Percentiles rank a stretch among this genome's conserved stretches.
phyloP scores from a whole-genome alignment of 768 basidiomycete genomes.

The Boletales sp. region DNA sequence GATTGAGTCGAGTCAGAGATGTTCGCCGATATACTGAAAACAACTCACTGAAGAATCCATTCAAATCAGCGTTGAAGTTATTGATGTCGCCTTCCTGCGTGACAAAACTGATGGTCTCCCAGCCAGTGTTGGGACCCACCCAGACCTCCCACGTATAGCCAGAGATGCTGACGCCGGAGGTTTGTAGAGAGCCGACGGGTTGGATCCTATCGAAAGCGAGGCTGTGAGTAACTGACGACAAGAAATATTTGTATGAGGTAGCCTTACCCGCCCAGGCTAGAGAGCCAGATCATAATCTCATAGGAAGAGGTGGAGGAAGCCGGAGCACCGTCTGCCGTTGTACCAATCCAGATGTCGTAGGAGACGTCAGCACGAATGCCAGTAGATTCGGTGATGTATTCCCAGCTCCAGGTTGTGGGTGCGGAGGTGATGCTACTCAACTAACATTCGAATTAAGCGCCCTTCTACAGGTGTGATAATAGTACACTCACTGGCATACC shows the following conservation, averaged over 20 bases:
- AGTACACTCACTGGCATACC: slow-evolving; percentile 40
- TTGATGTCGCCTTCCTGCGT: slow-evolving; percentile 44
- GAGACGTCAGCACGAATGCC: slow-evolving; percentile 54
- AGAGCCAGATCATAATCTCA: slow-evolving; percentile 64
- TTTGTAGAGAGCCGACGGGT: slow-evolving; percentile 49
- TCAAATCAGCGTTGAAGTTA: slow-evolving; percentile 50
- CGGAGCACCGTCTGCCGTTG: slow-evolving; percentile 38
- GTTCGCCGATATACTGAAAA: not conserved
- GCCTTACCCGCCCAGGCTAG: slow-evolving; percentile 49
- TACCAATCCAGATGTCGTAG: slow-evolving; percentile 56
- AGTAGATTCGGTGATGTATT: slow-evolving; percentile 39
- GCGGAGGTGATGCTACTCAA: slow-evolving; percentile 40
- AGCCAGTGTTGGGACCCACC: slow-evolving; percentile 50
- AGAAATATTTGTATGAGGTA: not conserved
- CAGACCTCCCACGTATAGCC: slow-evolving; percentile 56
- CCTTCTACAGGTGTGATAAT: not conserved
- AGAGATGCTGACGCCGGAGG: slow-evolving; percentile 38
- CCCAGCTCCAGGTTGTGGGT: slow-evolving; percentile 52
- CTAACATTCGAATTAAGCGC: slow-evolving; percentile 22
- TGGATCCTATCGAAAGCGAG: slow-evolving; percentile 37
- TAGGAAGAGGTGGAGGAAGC: slow-evolving; percentile 46
- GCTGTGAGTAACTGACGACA: not conserved
- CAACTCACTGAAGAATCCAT: slow-evolving; percentile 50
- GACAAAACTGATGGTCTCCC: slow-evolving; percentile 57
- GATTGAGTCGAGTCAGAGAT: not conserved